Percentiles rank a stretch among this genome's conserved stretches.
These are phyloP conservation scores for Colletotrichum chlorophyti DNA, from an alignment of 2,329 filamentous ascomycete species.

Conservation along the genomic window DNA sequence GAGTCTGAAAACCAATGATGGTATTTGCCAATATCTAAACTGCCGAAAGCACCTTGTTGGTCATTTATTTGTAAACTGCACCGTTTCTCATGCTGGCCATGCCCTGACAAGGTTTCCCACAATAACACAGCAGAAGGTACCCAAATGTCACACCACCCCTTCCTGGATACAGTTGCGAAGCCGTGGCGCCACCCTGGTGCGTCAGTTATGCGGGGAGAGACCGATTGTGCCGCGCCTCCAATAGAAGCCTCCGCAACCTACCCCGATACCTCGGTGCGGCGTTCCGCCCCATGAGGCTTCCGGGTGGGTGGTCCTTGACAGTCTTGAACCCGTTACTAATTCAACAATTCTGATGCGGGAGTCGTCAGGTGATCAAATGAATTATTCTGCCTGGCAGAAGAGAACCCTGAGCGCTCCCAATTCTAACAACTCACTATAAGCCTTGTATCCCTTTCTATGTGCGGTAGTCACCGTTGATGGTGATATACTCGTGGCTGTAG, in stretches of 20 bases:
- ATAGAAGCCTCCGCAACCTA: background rate
- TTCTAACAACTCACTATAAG: background rate
- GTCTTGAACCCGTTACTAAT: background rate
- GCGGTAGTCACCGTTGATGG: constrained; percentile 73
- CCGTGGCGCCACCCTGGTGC: constrained; percentile 13
- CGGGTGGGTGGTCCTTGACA: background rate
- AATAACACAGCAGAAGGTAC: no score
- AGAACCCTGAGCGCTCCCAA: no score
- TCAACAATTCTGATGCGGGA: background rate
- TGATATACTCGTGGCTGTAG: constrained; percentile 81
- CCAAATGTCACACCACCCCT: no score
- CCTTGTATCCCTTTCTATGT: constrained; percentile 45
- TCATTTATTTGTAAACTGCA: no score
- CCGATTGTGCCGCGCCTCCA: constrained; percentile 9
- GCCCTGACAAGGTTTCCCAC: no score
- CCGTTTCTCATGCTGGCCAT: no score
- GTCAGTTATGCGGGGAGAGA: constrained; percentile 7
- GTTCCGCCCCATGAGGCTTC: background rate
- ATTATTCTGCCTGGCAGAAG: no score
- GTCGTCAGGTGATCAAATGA: background rate
- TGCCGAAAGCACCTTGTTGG: no score
- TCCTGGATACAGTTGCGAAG: no score
- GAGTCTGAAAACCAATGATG: no score
- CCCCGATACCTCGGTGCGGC: constrained; percentile 23
- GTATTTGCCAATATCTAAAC: no score